Evolutionary conservation across 148 eudicot species (phyloP), one percentile per base, ranked within the genome.

Genomic region (Vaccinium darrowii): DNA sequence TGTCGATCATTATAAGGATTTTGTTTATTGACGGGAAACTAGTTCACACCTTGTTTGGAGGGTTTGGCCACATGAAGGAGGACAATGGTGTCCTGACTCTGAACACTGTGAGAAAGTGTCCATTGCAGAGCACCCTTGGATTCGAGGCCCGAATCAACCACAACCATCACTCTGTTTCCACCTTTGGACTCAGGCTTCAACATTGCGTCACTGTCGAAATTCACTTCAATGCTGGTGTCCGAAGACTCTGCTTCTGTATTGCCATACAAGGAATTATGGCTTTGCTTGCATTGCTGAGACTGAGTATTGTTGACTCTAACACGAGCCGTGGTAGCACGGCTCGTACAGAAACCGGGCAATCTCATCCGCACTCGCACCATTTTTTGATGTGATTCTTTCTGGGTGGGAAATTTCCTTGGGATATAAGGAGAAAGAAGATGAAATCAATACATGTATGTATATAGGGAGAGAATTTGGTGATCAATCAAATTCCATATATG

Each of bases 71-170:
- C 88, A 83, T 93, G 89, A 4, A 94, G 83, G 76, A 94, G 96
- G 86, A 92, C 73, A 57, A 93, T 65, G 33, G 91, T 91, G 54
- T 93, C 98, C 80, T 87, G 93, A 39, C 82, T 84, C 65, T 91
- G 96, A 81, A 92, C 92, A 84, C 95, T 85, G 75, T 94, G 96
- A 75, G 94, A 89, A 10, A 94, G 92, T 12, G 94, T 93, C 96
- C 98, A 93, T 56, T 91, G 91, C 15, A 94, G 92, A 36, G 94
- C 96, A 63, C 90, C 93, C 69, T 89, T 93, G 23, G 94, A 89
- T 86, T 94, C 86, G 4, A 57, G 82, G 75, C 84, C 91, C 5
- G 89, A 88, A 81, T 93, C 98, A 33, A 93, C 89, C 80, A 94
- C 95, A 30, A 94, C 91, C 93, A 94, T 91, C 53, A 93, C 94